These are phyloP conservation scores for Wickerhamomyces pijperi DNA, from an alignment of 805 yeast genomes.

Conservation along the genomic window DNA sequence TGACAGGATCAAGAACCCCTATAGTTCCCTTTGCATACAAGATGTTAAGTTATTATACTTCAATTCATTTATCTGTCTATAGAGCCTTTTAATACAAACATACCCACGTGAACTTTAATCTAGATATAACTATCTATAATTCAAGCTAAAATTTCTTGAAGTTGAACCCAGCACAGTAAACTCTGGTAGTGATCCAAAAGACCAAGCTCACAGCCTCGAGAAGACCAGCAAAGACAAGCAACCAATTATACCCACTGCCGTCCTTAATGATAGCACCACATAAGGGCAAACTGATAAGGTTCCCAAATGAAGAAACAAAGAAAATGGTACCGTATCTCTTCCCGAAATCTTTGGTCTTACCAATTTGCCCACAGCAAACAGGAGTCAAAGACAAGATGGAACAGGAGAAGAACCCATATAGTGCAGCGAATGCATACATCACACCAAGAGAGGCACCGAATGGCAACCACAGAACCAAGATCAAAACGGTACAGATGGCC, in stretches of 20 bases:
- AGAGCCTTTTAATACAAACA: too few species aligned
- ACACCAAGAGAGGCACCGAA: constrained; percentile 34
- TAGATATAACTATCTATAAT: too few species aligned
- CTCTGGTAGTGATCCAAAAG: constrained; percentile 10
- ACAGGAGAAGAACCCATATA: constrained; percentile 51
- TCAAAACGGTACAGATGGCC: constrained; percentile 31
- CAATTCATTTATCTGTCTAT: too few species aligned
- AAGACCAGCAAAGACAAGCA: constrained; percentile 27
- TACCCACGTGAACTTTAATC: too few species aligned
- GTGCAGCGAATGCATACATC: constrained; percentile 39
- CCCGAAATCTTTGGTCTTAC: constrained; percentile 56
- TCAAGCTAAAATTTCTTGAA: not conserved
- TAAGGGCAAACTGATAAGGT: constrained; percentile 36
- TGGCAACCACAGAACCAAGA: constrained; percentile 57
- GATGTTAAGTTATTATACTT: too few species aligned
- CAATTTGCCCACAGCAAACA: constrained; percentile 55
- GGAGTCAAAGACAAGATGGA: constrained; percentile 58
- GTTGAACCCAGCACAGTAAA: not conserved
- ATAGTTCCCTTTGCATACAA: too few species aligned
- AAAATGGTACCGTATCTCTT: constrained; percentile 59
- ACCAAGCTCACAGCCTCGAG: constrained; percentile 5
- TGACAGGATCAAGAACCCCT: too few species aligned
- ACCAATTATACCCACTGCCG: constrained; percentile 27
- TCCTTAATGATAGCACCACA: constrained; percentile 35
- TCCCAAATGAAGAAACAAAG: constrained; percentile 34